A percentile compares a stretch with the other conserved stretches of the same genome.
Evolutionary conservation across 164 flowering plant genomes (phyloP).

Genomic region (Piper longum): DNA sequence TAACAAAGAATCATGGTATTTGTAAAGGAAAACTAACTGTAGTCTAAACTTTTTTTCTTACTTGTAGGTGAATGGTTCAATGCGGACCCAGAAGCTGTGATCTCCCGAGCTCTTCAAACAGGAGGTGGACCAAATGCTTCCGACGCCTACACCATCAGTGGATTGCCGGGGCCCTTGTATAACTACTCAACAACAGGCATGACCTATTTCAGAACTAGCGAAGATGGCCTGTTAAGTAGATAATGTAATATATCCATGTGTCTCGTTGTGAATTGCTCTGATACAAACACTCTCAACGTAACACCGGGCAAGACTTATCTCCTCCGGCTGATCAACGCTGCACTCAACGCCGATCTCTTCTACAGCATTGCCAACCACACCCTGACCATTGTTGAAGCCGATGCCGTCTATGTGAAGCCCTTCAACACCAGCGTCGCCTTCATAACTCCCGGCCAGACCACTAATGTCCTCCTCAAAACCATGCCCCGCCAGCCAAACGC

Average conservation of each 20-base stretch:
- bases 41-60: too few species aligned
- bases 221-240: too few species aligned
- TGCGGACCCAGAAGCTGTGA: constrained; percentile 38
- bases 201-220: too few species aligned
- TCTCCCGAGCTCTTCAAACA: constrained; percentile 29
- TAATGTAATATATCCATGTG: too few species aligned
- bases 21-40: too few species aligned
- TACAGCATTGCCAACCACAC: constrained; percentile 17
- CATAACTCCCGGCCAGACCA: too few species aligned
- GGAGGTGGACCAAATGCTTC: constrained; percentile 48
- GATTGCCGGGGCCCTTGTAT: constrained; percentile 36
- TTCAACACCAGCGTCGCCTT: constrained; percentile 17
- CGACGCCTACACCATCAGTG: constrained; percentile 16
- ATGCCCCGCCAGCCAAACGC: constrained; percentile 22
- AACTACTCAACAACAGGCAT: constrained; percentile 34
- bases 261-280: constrained; percentile 9
- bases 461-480: constrained; percentile 23
- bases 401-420: constrained; percentile 57
- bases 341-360: constrained; percentile 49
- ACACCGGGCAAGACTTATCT: constrained; percentile 6
- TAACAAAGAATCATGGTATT: too few species aligned
- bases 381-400: constrained; percentile 37
- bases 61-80: constrained; percentile 55
- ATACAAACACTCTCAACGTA: constrained; percentile 35
- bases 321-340: constrained; percentile 45